A percentile compares a stretch with the other conserved stretches of the same genome.
Evolutionary conservation across 2,329 filamentous ascomycete species (phyloP).

Genomic region (Alternaria ethzedia): DNA sequence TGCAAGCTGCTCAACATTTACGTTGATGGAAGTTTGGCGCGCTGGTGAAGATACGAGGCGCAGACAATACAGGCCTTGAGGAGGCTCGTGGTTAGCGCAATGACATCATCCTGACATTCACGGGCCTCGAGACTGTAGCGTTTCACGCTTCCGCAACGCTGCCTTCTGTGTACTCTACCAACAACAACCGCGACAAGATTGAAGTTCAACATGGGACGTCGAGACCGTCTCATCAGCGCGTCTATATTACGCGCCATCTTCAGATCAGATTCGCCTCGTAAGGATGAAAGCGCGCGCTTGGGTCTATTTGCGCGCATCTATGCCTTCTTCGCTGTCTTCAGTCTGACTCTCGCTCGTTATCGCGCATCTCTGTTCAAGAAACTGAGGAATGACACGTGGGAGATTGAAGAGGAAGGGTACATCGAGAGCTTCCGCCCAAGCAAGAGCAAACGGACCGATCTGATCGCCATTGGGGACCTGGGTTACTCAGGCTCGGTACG

Average conservation of each 20-base stretch:
- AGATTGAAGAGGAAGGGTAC: constrained; percentile 62
- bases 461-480: constrained; percentile 69
- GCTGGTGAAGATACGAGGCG: not conserved
- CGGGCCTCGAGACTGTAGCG: not conserved
- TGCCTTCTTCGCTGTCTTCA: constrained; percentile 62
- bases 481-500: constrained; percentile 73
- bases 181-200: not conserved
- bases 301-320: constrained; percentile 54
- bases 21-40: not conserved
- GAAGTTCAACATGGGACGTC: constrained; percentile 41
- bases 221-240: constrained; percentile 45
- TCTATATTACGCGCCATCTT: constrained; percentile 49
- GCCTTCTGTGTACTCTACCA: not conserved
- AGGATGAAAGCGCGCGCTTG: constrained; percentile 28
- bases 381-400: constrained; percentile 60
- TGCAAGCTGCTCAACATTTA: not conserved
- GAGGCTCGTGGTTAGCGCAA: constrained; percentile 1
- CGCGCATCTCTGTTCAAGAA: constrained; percentile 58
- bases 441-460: constrained; percentile 47
- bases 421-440: constrained; percentile 58
- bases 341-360: constrained; percentile 57
- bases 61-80: not conserved
- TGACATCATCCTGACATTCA: constrained; percentile 15
- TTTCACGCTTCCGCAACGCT: constrained; percentile 2
- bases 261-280: constrained; percentile 19